Base-by-base conservation (phyloP, 495 filamentous ascomycete species). In the Penicillium maclennaniae region DNA sequence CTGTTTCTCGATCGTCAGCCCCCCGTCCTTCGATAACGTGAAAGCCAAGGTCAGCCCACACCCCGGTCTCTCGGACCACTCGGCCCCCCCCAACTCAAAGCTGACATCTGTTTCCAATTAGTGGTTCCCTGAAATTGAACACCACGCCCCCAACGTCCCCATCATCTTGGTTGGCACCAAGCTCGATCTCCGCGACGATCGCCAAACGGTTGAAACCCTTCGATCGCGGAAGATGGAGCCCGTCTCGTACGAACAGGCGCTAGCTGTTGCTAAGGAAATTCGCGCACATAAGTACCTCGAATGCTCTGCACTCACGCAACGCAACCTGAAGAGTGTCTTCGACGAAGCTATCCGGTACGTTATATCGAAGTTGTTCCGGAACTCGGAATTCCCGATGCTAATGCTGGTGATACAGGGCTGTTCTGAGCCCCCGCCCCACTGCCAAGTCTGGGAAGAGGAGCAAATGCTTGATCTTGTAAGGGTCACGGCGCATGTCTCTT, bases 131-230 rank as follows among this genome's bases (percentile, higher is more conserved):
- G 95, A 97, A 65, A 97, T 98, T 61, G 88, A 91, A 59, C 93
- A 98, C 62, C 93, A 97, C 62, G 93, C 93, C 25, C 93, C 93
- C 17, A 87, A 85, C 59, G 91, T 97, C 44, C 93, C 93, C 41
- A 96, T 98, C 70, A 96, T 98, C 61, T 78, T 98, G 40, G 93
- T 98, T 47, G 93, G 93, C 47, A 98, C 93, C 52, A 98, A 98
- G 80, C 82, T 97, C 41, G 93, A 98, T 76, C 77, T 96, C 68
- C 81, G 95, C 68, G 92, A 97, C 58, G 92, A 97, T 70, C 82
- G 80, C n/a, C 83, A 79, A 17, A 95, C 89, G 26, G 70, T 84
- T 19, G 85, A 92, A 55, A 79, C 80, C 51, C 81, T 98, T 53
- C 82, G 87, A 53, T 77, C 86, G 63, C 88, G 92, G 76, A 83